These are phyloP conservation scores for Sisymbrium irio DNA, from an alignment of 345 rosid genomes.

Conservation along the genomic window DNA sequence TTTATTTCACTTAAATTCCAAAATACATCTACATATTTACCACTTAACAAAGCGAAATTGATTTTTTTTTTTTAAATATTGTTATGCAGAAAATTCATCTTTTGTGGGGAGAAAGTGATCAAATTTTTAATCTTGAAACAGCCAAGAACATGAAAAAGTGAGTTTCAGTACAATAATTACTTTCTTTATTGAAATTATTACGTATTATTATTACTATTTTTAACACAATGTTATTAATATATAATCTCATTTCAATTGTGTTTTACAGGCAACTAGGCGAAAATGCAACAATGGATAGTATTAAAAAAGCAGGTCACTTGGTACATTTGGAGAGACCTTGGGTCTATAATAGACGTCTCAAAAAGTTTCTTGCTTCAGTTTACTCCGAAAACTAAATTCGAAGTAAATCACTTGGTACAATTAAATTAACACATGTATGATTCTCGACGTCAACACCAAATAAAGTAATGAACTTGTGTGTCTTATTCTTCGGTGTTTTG, in stretches of 20 bases:
- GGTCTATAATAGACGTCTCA: conserved; percentile 63
- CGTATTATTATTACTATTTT: too few relatives aligned
- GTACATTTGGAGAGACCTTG: conserved; percentile 86
- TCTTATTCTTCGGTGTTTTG: background rate
- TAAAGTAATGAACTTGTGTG: background rate
- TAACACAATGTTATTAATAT: background rate
- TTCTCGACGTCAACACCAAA: background rate
- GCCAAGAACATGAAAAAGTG: conserved; percentile 88
- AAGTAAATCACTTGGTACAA: too few relatives aligned
- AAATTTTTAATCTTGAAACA: conserved; percentile 51
- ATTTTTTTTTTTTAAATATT: background rate
- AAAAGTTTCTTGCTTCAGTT: conserved; percentile 59
- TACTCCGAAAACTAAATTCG: conserved; percentile 19
- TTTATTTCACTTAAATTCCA: background rate
- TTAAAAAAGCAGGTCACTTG: conserved; percentile 73
- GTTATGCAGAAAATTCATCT: conserved; percentile 71
- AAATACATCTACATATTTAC: background rate
- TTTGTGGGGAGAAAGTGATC: conserved; percentile 82
- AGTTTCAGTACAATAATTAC: background rate
- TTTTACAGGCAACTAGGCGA: conserved; percentile 68
- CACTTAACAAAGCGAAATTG: background rate
- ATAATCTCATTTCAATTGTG: background rate
- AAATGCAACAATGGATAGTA: conserved; percentile 57
- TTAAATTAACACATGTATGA: background rate
- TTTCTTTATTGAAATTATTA: background rate